Evolutionary conservation across 768 basidiomycete species (phyloP).

Genomic region (Suillus variegatus): DNA sequence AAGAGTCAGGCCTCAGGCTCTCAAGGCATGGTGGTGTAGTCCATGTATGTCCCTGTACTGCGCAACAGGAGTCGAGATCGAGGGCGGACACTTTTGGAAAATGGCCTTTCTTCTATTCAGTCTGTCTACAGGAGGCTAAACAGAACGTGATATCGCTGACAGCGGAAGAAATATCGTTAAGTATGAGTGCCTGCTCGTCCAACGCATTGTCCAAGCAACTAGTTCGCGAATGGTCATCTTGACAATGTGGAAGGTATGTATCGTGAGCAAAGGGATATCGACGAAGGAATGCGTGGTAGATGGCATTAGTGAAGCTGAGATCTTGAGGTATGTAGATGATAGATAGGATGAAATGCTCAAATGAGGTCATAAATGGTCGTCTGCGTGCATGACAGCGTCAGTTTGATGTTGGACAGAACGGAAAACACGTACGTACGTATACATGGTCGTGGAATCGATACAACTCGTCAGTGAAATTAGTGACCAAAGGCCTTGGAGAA

Average conservation of each 20-base stretch:
- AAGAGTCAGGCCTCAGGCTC: too few relatives aligned
- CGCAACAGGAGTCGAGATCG: not conserved
- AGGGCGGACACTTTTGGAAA: not conserved
- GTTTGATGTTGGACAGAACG: slow-evolving; percentile 9
- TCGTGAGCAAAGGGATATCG: slow-evolving; percentile 23
- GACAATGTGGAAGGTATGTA: slow-evolving; percentile 9
- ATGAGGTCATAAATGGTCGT: slow-evolving; percentile 28
- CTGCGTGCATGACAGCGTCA: slow-evolving; percentile 17
- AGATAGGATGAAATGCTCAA: slow-evolving; percentile 21
- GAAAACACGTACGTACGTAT: slow-evolving; percentile 13
- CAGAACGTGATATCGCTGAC: not conserved
- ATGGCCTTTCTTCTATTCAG: not conserved
- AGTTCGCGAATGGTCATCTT: slow-evolving; percentile 8
- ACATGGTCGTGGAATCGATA: slow-evolving; percentile 30
- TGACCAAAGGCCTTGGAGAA: slow-evolving; percentile 23
- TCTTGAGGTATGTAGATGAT: slow-evolving; percentile 30
- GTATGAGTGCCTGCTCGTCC: not conserved
- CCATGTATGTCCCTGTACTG: not conserved
- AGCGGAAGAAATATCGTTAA: not conserved
- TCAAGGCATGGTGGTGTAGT: too few relatives aligned
- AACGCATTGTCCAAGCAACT: slow-evolving; percentile 5
- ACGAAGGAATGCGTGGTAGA: slow-evolving; percentile 21
- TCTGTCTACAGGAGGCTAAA: not conserved
- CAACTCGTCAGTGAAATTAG: slow-evolving; percentile 27
- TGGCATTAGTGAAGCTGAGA: slow-evolving; percentile 24